phyloP scores from a whole-genome alignment of 1,284 basidiomycete species.

The Papiliotrema laurentii region DNA sequence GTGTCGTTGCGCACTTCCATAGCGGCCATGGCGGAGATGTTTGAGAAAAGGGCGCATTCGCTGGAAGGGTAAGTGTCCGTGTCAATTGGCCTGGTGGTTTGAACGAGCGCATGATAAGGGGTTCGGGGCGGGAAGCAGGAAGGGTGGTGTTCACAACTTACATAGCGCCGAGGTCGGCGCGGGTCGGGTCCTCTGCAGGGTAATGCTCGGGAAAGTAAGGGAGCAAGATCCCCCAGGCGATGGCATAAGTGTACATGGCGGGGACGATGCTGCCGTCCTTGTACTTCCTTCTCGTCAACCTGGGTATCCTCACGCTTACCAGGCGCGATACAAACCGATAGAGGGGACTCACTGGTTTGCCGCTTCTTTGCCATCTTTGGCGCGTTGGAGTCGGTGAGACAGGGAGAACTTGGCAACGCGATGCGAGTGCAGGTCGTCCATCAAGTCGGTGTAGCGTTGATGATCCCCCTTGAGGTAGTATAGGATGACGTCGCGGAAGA shows the following conservation, averaged over 20 bases:
- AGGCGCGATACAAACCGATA: background rate
- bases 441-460: slow-evolving; percentile 2
- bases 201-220: slow-evolving; percentile 9
- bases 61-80: background rate
- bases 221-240: slow-evolving; percentile 15
- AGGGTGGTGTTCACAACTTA: slow-evolving; percentile 1
- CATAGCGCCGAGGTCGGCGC: slow-evolving; percentile 8
- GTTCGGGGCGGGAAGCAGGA: background rate
- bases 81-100: background rate
- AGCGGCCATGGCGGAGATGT: slow-evolving; percentile 11
- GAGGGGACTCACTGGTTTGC: slow-evolving; percentile 10
- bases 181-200: background rate
- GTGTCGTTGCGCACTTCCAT: background rate
- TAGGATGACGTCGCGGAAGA: slow-evolving; percentile 8
- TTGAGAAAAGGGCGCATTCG: slow-evolving; percentile 10
- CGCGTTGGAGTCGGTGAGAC: slow-evolving; percentile 7
- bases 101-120: background rate
- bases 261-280: slow-evolving; percentile 11
- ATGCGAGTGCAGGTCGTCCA: slow-evolving; percentile 8
- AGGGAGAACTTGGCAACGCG: slow-evolving; percentile 4
- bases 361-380: slow-evolving; percentile 11
- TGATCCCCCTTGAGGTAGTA: slow-evolving; percentile 6
- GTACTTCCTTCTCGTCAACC: slow-evolving; percentile 9
- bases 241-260: slow-evolving; percentile 18
- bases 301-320: background rate